Conservation (phyloP, 257 asterid species). For the Verbascum thapsus region DNA sequence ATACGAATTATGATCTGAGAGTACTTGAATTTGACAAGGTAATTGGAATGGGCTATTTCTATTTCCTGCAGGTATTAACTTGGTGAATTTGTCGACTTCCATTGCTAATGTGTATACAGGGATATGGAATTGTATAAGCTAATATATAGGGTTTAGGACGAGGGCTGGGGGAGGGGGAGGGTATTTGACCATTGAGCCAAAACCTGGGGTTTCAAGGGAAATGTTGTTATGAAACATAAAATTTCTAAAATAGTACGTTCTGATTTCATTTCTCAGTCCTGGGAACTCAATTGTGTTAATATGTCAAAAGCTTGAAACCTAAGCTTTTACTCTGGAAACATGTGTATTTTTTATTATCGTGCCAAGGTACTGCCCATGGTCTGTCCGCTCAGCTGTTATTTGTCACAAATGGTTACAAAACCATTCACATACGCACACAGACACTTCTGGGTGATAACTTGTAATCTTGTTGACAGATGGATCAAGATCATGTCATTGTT, state of each 20-base stretch:
- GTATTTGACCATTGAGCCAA: constrained; percentile 24
- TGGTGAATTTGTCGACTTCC: not conserved
- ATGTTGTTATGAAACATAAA: not conserved
- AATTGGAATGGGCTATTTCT: constrained; percentile 24
- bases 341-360: not conserved
- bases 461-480: constrained; percentile 23
- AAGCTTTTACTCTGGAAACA: not conserved
- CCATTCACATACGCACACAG: not conserved
- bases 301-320: constrained; percentile 11
- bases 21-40: constrained; percentile 76
- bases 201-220: constrained; percentile 6
- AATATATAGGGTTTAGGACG: too few species aligned
- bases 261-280: not conserved
- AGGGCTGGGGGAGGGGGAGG: constrained; percentile 1
- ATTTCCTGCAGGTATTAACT: constrained; percentile 14
- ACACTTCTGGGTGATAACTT: constrained; percentile 5
- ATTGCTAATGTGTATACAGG: not conserved
- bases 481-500: constrained; percentile 5
- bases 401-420: not conserved
- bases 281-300: constrained; percentile 4
- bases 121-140: too few species aligned
- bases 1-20: constrained; percentile 88
- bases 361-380: not conserved
- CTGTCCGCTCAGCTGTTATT: not conserved
- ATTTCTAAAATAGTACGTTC: constrained; percentile 4